Evolutionary conservation across 2,329 filamentous ascomycete species (phyloP), one percentile per base, ranked within the genome.

Genomic region (Neonectria sp.): DNA sequence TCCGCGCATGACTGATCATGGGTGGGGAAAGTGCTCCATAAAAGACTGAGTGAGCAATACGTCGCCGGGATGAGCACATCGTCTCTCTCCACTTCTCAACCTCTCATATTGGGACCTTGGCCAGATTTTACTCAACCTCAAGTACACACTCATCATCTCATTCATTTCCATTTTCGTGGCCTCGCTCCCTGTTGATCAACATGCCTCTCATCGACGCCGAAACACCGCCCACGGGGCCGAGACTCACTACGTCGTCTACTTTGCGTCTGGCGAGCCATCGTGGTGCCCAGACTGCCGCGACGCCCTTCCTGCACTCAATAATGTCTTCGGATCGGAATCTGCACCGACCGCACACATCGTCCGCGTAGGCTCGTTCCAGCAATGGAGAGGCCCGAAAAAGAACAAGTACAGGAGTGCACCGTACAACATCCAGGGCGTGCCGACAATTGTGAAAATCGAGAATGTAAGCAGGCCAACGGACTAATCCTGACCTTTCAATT

Each of bases 211-310:
- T 76, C 59, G 60, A 77, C 58, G 72, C 70, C 21, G 60, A 76
- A 5, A 29, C 67, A 2, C 76, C 76, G 11, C 76, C 76, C 6
- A 66, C 74, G 9, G 68, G 60, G 46, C 49, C 59, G 73, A 74
- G 64, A 69, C 67, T 46, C 76, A 78, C 64, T 78, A 78, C 35
- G 74, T 78, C 67, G 75, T 77, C 31, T 78, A 77, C 65, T 77
- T 78, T 35, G 76, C 75, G 3, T 78, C 76, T 0, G 76, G 76
- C 12, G 70, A 78, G 24, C 76, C 76, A 5, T 76, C 76, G 0
- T 77, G 76, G 76, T 77, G 76, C 25, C 76, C 76, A 0, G 76
- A 77, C 55, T 78, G 74, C 17, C 68, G 70, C 11, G 66, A 76
- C 52, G 76, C 76, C 0, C 40, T 77, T 6, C 74, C 76, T 4